phyloP scores from a whole-genome alignment of 2,329 filamentous ascomycete genomes.

The Tolypocladium ophioglossoides region DNA sequence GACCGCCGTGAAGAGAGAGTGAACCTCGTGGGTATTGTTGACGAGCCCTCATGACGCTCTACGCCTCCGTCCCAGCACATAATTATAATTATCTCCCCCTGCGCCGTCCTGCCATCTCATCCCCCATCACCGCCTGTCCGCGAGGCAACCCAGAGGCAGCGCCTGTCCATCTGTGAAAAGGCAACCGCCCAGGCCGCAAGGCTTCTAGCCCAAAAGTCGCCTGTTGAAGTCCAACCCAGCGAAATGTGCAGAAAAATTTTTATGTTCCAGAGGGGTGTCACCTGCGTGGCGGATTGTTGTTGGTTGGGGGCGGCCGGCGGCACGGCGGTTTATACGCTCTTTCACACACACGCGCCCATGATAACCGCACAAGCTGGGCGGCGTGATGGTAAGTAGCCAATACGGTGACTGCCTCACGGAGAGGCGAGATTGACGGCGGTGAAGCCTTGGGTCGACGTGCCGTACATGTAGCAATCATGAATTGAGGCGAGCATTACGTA shows the following conservation, averaged over 20 bases:
- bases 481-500: not conserved
- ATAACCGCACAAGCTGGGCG: not conserved
- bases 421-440: not conserved
- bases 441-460: not conserved
- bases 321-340: not conserved
- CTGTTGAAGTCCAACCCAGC: not conserved
- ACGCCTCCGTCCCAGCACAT: not conserved
- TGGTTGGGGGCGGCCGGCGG: not conserved
- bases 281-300: not conserved
- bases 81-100: no score
- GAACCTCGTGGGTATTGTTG: not conserved
- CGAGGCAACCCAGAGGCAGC: not conserved
- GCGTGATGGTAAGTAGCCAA: not conserved
- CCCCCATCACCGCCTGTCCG: not conserved
- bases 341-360: not conserved
- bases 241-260: not conserved
- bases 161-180: not conserved
- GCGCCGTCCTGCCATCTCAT: not conserved
- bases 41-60: not conserved
- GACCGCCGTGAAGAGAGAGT: not conserved
- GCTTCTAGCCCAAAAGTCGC: not conserved
- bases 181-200: not conserved
- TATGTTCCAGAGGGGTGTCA: not conserved
- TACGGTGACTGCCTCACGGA: not conserved
- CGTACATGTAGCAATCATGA: not conserved